Conservation (phyloP, 2,329 filamentous ascomycete species). For the Conoideocrella luteorostrata region DNA sequence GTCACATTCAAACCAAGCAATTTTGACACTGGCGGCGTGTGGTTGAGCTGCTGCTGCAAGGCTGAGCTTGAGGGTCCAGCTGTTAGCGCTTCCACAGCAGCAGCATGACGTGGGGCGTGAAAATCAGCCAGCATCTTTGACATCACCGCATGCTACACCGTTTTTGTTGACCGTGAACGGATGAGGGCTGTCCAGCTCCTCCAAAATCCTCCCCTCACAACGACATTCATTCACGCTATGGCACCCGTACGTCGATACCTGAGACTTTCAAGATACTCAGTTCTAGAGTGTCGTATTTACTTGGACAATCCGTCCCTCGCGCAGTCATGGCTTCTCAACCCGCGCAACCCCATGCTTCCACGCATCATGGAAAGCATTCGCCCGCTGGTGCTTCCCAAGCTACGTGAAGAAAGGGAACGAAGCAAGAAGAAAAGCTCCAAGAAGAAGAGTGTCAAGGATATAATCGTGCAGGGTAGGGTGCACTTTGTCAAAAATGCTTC, state of each 20-base stretch:
- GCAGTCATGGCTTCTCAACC: constrained; percentile 76
- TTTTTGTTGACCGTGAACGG: neutral
- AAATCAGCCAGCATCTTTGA: too few relatives aligned
- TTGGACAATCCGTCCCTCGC: constrained; percentile 82
- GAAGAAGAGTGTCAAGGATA: constrained; percentile 80
- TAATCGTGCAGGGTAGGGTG: constrained; percentile 70
- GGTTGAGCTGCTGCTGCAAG: too few relatives aligned
- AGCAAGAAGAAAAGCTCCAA: constrained; percentile 59
- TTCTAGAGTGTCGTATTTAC: constrained; percentile 95
- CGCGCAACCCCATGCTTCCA: constrained; percentile 68
- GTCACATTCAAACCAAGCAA: too few relatives aligned
- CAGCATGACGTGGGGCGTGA: constrained; percentile 2
- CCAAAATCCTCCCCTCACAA: neutral
- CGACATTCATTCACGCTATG: constrained; percentile 47
- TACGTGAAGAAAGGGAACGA: constrained; percentile 72
- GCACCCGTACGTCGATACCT: constrained; percentile 84
- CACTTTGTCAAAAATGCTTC: too few relatives aligned
- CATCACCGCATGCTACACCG: neutral
- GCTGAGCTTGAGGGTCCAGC: neutral
- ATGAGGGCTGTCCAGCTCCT: neutral
- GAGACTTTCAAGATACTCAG: constrained; percentile 85
- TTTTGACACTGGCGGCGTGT: too few relatives aligned
- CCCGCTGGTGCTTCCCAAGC: constrained; percentile 81
- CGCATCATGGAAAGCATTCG: constrained; percentile 80
- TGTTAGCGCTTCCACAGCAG: neutral